phyloP scores from a whole-genome alignment of 345 rosid genomes.

The Populus davidiana region DNA sequence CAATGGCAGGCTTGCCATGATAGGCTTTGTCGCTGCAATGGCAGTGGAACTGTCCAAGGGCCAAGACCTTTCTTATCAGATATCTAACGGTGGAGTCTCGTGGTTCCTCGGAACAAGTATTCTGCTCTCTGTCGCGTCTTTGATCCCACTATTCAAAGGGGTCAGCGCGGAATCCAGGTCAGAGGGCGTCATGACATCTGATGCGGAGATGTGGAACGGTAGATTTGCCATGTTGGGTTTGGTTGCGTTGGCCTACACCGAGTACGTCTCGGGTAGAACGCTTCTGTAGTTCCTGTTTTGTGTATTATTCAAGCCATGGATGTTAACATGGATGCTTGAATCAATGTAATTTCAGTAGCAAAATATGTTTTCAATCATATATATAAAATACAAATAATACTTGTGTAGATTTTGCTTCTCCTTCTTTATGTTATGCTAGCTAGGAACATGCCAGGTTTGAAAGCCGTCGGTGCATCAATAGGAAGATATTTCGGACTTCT shows the following conservation, averaged over 20 bases:
- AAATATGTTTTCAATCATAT: too few relatives aligned
- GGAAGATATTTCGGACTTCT: too few relatives aligned
- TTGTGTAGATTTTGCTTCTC: too few relatives aligned
- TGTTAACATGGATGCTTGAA: too few relatives aligned
- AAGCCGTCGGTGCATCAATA: too few relatives aligned
- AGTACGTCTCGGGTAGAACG: conserved; percentile 62
- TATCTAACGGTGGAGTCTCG: conserved; percentile 52
- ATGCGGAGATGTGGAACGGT: conserved; percentile 82
- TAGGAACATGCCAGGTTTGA: too few relatives aligned
- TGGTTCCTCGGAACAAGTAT: conserved; percentile 60
- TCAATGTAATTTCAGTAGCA: too few relatives aligned
- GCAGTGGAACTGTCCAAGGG: conserved; percentile 65
- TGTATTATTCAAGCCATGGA: too few relatives aligned
- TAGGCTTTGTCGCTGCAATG: conserved; percentile 69
- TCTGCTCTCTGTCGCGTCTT: conserved; percentile 57
- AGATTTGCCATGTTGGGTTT: conserved; percentile 81
- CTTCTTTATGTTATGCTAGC: too few relatives aligned
- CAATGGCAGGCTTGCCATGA: conserved; percentile 81
- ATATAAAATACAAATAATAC: too few relatives aligned
- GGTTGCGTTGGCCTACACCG: conserved; percentile 72
- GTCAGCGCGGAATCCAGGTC: conserved; percentile 54
- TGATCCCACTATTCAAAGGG: conserved; percentile 59
- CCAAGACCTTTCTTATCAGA: conserved; percentile 57
- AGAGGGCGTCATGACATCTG: conserved; percentile 61
- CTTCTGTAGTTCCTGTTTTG: conserved; percentile 26